Base-by-base conservation (phyloP, 768 basidiomycete genomes). In the Serendipita sp. region DNA sequence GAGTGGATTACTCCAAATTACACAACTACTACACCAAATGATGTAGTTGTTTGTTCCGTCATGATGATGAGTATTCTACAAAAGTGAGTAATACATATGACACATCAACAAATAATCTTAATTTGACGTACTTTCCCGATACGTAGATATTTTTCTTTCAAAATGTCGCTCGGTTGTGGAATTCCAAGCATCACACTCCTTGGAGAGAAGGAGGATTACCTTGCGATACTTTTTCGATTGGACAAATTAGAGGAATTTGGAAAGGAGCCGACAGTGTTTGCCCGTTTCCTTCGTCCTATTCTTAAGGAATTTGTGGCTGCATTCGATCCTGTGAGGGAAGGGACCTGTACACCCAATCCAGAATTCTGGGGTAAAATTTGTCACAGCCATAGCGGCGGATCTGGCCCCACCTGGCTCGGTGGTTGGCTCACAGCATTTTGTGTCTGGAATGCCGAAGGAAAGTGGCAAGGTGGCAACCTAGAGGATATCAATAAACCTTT, bases 121-220 rank as follows among this genome's bases (percentile, higher is more conserved):
- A n/a, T n/a, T n/a, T n/a, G n/a, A n/a, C n/a, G n/a, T n/a, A n/a
- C n/a, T n/a, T 42, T 20, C 11, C 20, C 13, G 20, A 11, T 11
- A 20, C 42, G 13, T 26, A 51, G 48, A 13, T 77, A 74, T 62
- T 77, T 79, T 68, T 31, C 67, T 3, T 76, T 74, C 64, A 68
- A 65, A 34, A 67, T 74, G 31, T 42, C 43, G 4, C 50, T 70
- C 4, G 63, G 63, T 16, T 77, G 77, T 45, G 77, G 79, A 1
- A 74, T 79, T 2, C 77, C 79, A 16, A 71, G 68, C 31, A 71
- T 81, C 51, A 79, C 76, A 3, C 72, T 80, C 30, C 71, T 74
- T 58, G 79, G 79, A 0, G 71, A 70, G 38, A 70, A 69, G 34
- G 61, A 66, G 2, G 79, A 80, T 66, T 79, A 75, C 73, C 63